These are phyloP conservation scores for Cicer arietinum DNA, from an alignment of 306 rosid genomes.

Conservation along the genomic window DNA sequence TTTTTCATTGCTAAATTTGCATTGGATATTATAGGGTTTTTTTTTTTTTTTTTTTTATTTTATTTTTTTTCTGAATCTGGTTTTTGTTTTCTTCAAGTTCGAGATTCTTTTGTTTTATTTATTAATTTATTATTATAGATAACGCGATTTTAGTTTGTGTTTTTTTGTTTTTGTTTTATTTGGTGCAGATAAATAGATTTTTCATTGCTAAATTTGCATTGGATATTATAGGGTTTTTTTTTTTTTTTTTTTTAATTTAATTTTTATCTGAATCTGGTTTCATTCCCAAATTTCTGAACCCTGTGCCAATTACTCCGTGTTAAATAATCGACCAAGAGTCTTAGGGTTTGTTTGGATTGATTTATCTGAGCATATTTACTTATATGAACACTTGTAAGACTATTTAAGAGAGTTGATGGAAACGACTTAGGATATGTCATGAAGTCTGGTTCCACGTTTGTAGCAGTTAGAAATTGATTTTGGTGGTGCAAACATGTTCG, in stretches of 20 bases:
- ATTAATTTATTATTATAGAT: neutral
- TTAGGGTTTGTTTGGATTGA: no score
- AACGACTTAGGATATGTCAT: no score
- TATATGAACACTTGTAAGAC: no score
- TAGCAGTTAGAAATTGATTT: no score
- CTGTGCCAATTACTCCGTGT: no score
- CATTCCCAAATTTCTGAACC: neutral
- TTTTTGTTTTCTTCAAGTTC: neutral
- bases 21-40: neutral
- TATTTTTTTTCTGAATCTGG: neutral
- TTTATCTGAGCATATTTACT: no score
- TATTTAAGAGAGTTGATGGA: no score
- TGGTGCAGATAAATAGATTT: constrained; percentile 5
- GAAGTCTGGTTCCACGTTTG: no score
- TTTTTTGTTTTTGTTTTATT: constrained; percentile 20
- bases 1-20: constrained; percentile 15
- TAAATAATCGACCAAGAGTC: no score
- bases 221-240: neutral
- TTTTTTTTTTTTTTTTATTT: neutral
- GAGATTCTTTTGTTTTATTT: neutral
- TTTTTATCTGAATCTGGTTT: constrained; percentile 24
- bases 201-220: constrained; percentile 15
- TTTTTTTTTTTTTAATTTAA: neutral
- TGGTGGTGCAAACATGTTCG: no score
- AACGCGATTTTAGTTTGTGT: neutral